Conservation (phyloP, 129 eudicot genomes). For the Chrysanthemum lavandulifolium region DNA sequence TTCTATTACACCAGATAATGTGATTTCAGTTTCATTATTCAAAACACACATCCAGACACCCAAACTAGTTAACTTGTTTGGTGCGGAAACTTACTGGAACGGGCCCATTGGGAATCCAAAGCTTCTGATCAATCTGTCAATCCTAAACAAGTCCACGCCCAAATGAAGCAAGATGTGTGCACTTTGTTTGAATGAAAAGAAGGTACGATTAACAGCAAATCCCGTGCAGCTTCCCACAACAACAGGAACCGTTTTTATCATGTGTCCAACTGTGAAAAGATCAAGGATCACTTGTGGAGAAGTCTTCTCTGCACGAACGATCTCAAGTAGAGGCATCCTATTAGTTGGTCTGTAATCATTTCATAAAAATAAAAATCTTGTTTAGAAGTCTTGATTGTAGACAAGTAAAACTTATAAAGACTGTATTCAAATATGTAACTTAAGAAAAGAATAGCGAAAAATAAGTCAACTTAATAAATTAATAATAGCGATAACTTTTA, state of each 20-base stretch:
- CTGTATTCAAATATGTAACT: too few relatives aligned
- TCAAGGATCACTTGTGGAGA: slow-evolving; percentile 89
- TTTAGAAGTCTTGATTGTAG: too few relatives aligned
- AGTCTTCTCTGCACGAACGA: slow-evolving; percentile 81
- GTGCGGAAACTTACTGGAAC: slow-evolving; percentile 62
- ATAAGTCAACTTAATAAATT: too few relatives aligned
- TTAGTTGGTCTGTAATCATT: slow-evolving; percentile 75
- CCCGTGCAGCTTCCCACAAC: slow-evolving; percentile 90
- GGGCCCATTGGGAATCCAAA: slow-evolving; percentile 97
- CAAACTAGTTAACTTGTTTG: not conserved
- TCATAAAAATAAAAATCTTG: too few relatives aligned
- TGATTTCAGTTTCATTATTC: too few relatives aligned
- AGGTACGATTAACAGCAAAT: slow-evolving; percentile 84
- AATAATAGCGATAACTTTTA: too few relatives aligned
- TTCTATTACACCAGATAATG: too few relatives aligned
- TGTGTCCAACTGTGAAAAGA: slow-evolving; percentile 78
- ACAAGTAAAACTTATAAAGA: too few relatives aligned
- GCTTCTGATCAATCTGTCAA: slow-evolving; percentile 63
- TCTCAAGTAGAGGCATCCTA: slow-evolving; percentile 90
- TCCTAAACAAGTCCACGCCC: slow-evolving; percentile 88
- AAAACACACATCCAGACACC: not conserved
- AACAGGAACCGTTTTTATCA: slow-evolving; percentile 80
- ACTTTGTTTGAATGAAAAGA: slow-evolving; percentile 78
- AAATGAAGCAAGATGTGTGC: slow-evolving; percentile 70
- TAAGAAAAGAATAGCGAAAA: too few relatives aligned